A percentile compares a stretch with the other conserved stretches of the same genome.
These are phyloP conservation scores for Berberis vulgaris DNA, from an alignment of 164 flowering plant species.

Conservation along the genomic window DNA sequence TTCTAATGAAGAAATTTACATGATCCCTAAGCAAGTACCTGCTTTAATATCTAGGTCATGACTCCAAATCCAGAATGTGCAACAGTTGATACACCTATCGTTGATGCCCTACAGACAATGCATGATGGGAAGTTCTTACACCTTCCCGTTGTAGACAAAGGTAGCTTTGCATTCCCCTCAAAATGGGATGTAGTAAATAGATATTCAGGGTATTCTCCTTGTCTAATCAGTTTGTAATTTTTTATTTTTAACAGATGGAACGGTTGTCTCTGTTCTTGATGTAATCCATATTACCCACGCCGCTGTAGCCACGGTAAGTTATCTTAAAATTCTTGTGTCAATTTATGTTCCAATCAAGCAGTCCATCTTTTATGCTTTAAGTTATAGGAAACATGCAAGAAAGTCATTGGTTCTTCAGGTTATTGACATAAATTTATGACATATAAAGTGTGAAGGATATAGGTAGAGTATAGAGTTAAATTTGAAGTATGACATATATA, in stretches of 20 bases:
- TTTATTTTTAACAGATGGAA: slow-evolving; percentile 53
- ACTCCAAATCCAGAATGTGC: slow-evolving; percentile 99
- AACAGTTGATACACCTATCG: slow-evolving; percentile 87
- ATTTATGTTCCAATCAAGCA: background rate
- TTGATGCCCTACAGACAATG: slow-evolving; percentile 96
- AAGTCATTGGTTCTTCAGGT: background rate
- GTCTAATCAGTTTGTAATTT: slow-evolving; percentile 1
- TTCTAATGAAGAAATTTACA: background rate
- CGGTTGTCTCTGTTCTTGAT: slow-evolving; percentile 72
- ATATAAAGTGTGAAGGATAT: no score
- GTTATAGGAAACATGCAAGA: background rate
- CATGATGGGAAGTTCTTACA: slow-evolving; percentile 97
- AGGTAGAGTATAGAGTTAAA: no score
- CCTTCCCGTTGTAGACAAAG: slow-evolving; percentile 89
- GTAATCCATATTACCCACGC: slow-evolving; percentile 92
- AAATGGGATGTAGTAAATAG: background rate
- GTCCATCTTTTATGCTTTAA: background rate
- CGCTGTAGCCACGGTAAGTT: slow-evolving; percentile 84
- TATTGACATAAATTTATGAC: no score
- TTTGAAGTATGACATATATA: no score
- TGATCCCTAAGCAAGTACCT: slow-evolving; percentile 5
- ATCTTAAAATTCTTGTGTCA: background rate
- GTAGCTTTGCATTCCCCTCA: slow-evolving; percentile 23
- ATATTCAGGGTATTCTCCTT: background rate
- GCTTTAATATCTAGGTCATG: slow-evolving; percentile 62